Evolutionary conservation across 108 stramenopile genomes (phyloP), one percentile per base, ranked within the genome.

Genomic region (Ochromonas danica): DNA sequence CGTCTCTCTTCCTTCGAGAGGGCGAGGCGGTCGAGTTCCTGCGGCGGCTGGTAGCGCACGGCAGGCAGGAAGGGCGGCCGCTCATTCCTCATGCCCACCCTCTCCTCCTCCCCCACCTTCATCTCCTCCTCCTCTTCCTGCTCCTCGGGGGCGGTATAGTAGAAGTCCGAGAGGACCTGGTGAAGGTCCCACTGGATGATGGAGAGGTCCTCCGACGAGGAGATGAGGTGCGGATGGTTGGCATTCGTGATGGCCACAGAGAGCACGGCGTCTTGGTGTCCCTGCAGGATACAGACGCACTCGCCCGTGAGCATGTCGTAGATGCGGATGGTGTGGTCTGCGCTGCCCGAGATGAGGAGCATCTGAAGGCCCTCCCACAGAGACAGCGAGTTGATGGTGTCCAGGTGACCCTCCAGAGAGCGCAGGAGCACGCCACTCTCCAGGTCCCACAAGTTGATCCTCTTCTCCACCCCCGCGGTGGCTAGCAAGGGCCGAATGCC

Each of bases 301-400:
- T 75, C 72, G 6, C 72, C 72, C 3, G 31, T 57, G n/a, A 75
- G 6, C 36, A 75, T 41, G 38, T 75, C 72, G 31, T 42, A 75
- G n/a, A 75, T 33, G 17, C 72, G 36, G 6, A 75, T 45, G 72
- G 72, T 75, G 31, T 45, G 45, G 41, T 75, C 72, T 3, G 17
- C 40, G 41, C 31, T 33, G n/a, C 40, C 72, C 25, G 72, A 42
- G 17, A 75, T 33, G 28, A 75, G 3, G 6, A 75, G 25, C n/a
- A 42, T 57, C 31, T 75, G 72, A 60, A 14, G 6, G 3, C 72
- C 72, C 22, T 75, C 72, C 72, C 72, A 75, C 51, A 75, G 22
- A 10, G 72, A 3, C 40, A 75, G 6, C 3, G 40, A 35, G 72
- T 27, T 75, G 38, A 75, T 75, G 6, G 6, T 3, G 25, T 75